Evolutionary conservation across 1,284 basidiomycete species (phyloP).

Genomic region (Ustilago nuda): DNA sequence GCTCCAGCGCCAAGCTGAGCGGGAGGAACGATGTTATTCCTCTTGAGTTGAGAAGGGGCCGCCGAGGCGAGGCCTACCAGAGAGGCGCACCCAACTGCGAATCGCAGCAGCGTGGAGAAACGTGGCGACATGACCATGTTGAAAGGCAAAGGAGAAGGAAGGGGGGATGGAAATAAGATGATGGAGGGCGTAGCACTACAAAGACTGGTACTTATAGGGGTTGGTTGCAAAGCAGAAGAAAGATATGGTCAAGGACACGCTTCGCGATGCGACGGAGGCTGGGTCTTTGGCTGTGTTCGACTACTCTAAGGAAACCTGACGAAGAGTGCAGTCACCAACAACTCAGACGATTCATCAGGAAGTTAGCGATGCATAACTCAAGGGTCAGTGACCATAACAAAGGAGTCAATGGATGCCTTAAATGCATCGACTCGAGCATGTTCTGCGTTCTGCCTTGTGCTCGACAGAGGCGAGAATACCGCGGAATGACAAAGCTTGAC

Average conservation of each 20-base stretch:
- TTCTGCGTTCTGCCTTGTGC: not conserved
- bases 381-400: not conserved
- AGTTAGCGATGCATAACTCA: not conserved
- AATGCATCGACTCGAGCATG: no score
- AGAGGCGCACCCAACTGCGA: constrained; percentile 18
- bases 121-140: constrained; percentile 12
- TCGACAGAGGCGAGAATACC: not conserved
- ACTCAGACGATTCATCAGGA: no score
- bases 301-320: not conserved
- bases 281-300: not conserved
- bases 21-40: constrained; percentile 21
- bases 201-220: not conserved
- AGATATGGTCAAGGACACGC: not conserved
- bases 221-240: not conserved
- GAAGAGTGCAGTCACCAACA: no score
- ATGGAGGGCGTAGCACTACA: not conserved
- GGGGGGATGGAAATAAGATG: not conserved
- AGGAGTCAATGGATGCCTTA: not conserved
- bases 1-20: constrained; percentile 33
- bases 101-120: constrained; percentile 10
- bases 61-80: constrained; percentile 18
- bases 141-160: not conserved
- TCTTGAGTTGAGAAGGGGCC: constrained; percentile 19
- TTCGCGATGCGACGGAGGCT: not conserved
- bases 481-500: not conserved